Conservation (phyloP, 1,284 basidiomycete species). For the Microstroma glucosiphilum region DNA sequence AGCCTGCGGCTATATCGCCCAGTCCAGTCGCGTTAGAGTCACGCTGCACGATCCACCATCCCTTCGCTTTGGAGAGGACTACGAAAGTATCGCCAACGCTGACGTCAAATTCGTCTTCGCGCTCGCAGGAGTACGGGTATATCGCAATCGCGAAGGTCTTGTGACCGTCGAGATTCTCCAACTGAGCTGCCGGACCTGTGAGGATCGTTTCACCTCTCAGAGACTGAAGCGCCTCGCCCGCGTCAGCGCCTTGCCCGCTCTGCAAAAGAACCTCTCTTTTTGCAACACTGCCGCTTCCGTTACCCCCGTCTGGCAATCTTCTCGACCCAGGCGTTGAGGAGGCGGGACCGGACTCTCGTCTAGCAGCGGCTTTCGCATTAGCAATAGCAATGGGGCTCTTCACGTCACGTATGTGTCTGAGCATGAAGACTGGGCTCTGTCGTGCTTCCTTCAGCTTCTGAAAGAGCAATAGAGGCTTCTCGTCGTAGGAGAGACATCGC, state of each 20-base stretch:
- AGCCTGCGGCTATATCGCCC: conserved; percentile 67
- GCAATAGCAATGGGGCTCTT: conserved; percentile 67
- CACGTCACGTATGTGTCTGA: conserved; percentile 93
- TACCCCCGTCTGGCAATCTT: background rate
- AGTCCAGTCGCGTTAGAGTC: conserved; percentile 68
- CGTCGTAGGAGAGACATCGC: conserved; percentile 92
- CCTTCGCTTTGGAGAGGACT: conserved; percentile 83
- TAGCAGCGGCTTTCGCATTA: conserved; percentile 35
- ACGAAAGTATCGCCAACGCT: conserved; percentile 71
- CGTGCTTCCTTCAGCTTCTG: conserved; percentile 94
- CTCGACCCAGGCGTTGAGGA: background rate
- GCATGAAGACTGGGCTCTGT: conserved; percentile 97
- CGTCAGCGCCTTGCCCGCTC: background rate
- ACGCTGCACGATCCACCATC: conserved; percentile 98
- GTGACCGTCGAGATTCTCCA: conserved; percentile 19
- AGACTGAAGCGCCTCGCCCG: background rate
- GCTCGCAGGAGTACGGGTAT: conserved; percentile 90
- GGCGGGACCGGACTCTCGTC: conserved; percentile 14
- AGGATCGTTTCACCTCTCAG: conserved; percentile 11
- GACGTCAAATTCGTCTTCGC: conserved; percentile 96
- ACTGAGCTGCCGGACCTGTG: conserved; percentile 30
- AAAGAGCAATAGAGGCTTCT: conserved; percentile 92
- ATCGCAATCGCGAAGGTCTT: conserved; percentile 75
- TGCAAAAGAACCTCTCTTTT: too few relatives aligned
- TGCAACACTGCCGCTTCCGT: background rate